Evolutionary conservation across 352 stramenopile species (phyloP), one percentile per base, ranked within the genome.

Genomic region (Pythium sukuiense): DNA sequence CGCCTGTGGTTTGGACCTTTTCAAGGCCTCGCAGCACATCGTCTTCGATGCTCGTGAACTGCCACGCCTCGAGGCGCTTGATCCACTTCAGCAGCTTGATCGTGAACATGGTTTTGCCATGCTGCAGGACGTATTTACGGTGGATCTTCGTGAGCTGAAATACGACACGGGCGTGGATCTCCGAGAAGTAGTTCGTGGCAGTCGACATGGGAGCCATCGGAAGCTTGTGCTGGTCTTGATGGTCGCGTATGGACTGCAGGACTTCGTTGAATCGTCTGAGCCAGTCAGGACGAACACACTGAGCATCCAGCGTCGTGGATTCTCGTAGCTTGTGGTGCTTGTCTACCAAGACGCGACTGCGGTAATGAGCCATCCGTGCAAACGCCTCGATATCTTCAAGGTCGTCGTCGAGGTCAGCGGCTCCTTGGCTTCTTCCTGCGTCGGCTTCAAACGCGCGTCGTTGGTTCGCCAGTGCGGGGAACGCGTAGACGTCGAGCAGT

Each of bases 351-450:
- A 90, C 79, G 20, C 73, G 78, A 12, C 80, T 77, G 32, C 82
- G 80, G 27, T 89, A 90, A 63, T 89, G 80, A 1, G 74, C 80
- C 13, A 88, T n/a, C 24, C 82, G 76, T 13, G 71, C 82, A 52
- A 89, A 90, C 13, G 70, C 68, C 26, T 83, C 65, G 16, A 90
- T 57, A 32, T 82, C 68, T 18, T 70, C 45, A 16, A 90, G 63
- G 32, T 89, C 68, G 12, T 87, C 62, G 43, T 87, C 78, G 0
- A 69, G 11, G 16, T 67, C 59, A 30, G 48, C 55, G 16, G 65
- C 27, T 32, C 37, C 41, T 16, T 50, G 59, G 12, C 59, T 11
- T 5, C 59, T 37, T 52, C 46, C 55, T 3, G 48, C 49, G 29
- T 60, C 45, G 26, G 18, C 29, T 55, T 62, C 39, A 41, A 70